These are phyloP conservation scores for Cladophialophora exuberans DNA, from an alignment of 2,329 filamentous ascomycete species.

Conservation along the genomic window DNA sequence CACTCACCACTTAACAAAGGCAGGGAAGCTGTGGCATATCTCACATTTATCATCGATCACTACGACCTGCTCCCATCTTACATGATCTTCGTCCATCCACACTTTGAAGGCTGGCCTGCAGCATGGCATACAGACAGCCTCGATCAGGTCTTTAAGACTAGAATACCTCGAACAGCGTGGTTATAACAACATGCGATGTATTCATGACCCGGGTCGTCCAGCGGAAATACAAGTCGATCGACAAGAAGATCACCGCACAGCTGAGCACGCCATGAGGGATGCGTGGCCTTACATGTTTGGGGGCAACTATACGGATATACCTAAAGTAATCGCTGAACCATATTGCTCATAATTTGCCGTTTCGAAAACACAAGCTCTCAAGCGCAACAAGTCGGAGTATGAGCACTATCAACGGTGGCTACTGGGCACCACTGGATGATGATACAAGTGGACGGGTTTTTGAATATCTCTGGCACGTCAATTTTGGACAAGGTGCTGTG, in stretches of 20 bases:
- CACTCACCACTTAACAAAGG: conserved; percentile 48
- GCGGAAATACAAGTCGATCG: conserved; percentile 19
- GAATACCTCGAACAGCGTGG: conserved; percentile 56
- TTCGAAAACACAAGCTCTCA: conserved; percentile 55
- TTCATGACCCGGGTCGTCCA: conserved; percentile 59
- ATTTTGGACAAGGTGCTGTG: conserved; percentile 48
- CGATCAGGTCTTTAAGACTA: conserved; percentile 54
- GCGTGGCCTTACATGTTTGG: conserved; percentile 44
- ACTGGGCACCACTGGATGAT: conserved; percentile 58
- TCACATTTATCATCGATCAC: conserved; percentile 52
- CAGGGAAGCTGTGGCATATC: conserved; percentile 51
- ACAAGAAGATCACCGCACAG: conserved; percentile 39
- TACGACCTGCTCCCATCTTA: conserved; percentile 47
- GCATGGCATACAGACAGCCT: conserved; percentile 59
- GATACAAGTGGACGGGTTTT: conserved; percentile 63
- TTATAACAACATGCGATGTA: conserved; percentile 65
- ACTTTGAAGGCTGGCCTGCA: conserved; percentile 37
- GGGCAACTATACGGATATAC: conserved; percentile 34
- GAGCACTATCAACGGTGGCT: conserved; percentile 63
- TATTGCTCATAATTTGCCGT: conserved; percentile 70
- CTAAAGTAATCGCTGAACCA: conserved; percentile 52
- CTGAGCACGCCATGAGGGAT: conserved; percentile 42
- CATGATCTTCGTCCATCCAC: conserved; percentile 52
- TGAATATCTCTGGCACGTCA: conserved; percentile 70
- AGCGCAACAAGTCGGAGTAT: conserved; percentile 58